Percentiles rank a stretch among this genome's conserved stretches.
phyloP scores from a whole-genome alignment of 768 basidiomycete species.

The Lactarius vividus region DNA sequence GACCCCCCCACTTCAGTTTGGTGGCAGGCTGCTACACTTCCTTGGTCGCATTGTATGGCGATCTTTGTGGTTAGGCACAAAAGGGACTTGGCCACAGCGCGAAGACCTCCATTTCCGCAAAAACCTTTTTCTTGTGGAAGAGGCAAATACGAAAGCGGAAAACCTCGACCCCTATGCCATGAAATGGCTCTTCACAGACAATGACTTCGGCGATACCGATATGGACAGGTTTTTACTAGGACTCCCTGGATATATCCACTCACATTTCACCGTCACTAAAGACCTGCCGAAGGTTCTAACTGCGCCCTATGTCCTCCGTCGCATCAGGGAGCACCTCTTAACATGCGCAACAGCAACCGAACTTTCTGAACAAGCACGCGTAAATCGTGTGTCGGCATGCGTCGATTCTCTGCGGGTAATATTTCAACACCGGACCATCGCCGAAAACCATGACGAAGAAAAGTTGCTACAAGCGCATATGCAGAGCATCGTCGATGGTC shows the following conservation, averaged over 20 bases:
- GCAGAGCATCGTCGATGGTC: neutral
- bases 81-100: neutral
- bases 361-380: slow-evolving; percentile 7
- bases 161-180: slow-evolving; percentile 15
- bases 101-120: neutral
- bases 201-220: slow-evolving; percentile 13
- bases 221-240: slow-evolving; percentile 18
- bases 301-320: neutral
- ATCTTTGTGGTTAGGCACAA: too few species aligned
- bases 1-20: slow-evolving; percentile 1
- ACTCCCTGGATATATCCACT: slow-evolving; percentile 17
- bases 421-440: neutral
- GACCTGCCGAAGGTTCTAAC: neutral
- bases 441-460: neutral
- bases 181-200: slow-evolving; percentile 12
- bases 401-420: slow-evolving; percentile 9
- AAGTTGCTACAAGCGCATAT: neutral
- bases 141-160: neutral
- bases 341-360: slow-evolving; percentile 7
- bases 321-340: slow-evolving; percentile 14
- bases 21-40: neutral
- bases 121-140: neutral
- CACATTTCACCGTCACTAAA: neutral
- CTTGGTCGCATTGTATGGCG: neutral
- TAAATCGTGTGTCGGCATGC: slow-evolving; percentile 1